phyloP scores from a whole-genome alignment of 345 rosid genomes.

The Salix purpurea region DNA sequence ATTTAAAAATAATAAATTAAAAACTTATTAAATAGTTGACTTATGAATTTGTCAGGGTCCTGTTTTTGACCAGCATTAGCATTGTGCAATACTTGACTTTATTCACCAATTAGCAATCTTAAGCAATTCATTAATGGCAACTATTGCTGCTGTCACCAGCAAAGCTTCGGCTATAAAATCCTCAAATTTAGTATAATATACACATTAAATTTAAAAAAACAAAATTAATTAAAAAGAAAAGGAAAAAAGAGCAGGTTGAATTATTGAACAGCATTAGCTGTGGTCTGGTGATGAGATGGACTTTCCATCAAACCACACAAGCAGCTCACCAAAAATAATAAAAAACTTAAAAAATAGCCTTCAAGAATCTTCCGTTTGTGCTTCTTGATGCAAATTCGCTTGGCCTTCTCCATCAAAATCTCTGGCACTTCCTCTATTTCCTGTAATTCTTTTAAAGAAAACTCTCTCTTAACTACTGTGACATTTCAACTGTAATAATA shows the following conservation, averaged over 20 bases:
- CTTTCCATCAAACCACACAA: slow-evolving; percentile 10
- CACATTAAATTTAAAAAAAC: too few relatives aligned
- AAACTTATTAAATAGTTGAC: too few relatives aligned
- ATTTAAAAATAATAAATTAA: too few relatives aligned
- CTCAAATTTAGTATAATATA: not conserved
- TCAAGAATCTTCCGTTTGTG: not conserved
- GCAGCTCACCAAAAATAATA: not conserved
- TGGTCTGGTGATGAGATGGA: slow-evolving; percentile 26
- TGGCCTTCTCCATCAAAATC: slow-evolving; percentile 14
- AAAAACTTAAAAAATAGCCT: not conserved
- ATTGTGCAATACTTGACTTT: not conserved
- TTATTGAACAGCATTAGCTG: not conserved
- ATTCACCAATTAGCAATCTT: not conserved
- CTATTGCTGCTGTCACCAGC: not conserved
- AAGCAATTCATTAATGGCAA: not conserved
- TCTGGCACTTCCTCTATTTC: slow-evolving; percentile 10
- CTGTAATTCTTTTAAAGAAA: slow-evolving; percentile 16
- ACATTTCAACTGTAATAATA: slow-evolving; percentile 30
- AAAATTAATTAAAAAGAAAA: not conserved
- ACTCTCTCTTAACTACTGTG: slow-evolving; percentile 34
- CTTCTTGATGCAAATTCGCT: slow-evolving; percentile 26
- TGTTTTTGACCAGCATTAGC: not conserved
- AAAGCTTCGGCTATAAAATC: not conserved
- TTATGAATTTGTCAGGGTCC: too few relatives aligned
- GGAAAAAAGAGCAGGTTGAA: slow-evolving; percentile 5